These are phyloP conservation scores for Pythium scleroteichum DNA, from an alignment of 352 stramenopile genomes.

Conservation along the genomic window DNA sequence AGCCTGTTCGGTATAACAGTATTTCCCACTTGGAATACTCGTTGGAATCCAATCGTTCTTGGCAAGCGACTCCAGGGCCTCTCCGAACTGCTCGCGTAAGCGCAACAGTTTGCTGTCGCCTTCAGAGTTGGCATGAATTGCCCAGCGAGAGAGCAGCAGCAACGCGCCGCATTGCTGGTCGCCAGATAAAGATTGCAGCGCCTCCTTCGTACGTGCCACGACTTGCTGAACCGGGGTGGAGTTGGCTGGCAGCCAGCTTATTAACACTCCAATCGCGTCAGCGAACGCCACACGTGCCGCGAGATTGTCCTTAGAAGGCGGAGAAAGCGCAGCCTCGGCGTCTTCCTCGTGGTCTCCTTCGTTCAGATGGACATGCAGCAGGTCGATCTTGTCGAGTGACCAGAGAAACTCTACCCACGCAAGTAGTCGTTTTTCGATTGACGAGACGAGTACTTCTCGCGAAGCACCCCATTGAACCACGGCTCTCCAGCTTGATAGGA, in stretches of 20 bases:
- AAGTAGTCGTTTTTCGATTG: constrained; percentile 25
- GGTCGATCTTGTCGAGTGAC: constrained; percentile 35
- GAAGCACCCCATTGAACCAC: constrained; percentile 32
- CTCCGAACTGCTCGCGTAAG: constrained; percentile 32
- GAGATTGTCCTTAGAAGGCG: constrained; percentile 28
- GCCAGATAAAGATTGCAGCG: constrained; percentile 41
- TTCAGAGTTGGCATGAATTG: constrained; percentile 37
- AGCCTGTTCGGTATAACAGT: constrained; percentile 58
- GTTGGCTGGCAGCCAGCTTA: constrained; percentile 31
- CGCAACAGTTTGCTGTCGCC: constrained; percentile 14
- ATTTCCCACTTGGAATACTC: background rate
- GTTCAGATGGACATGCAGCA: constrained; percentile 15
- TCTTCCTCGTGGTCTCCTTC: background rate
- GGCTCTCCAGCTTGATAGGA: constrained; percentile 48
- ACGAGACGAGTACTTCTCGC: constrained; percentile 25
- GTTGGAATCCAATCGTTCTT: constrained; percentile 45
- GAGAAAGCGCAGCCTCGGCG: background rate
- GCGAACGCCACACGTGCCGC: constrained; percentile 51
- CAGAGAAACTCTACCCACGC: constrained; percentile 58
- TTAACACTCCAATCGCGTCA: constrained; percentile 55
- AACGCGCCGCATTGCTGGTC: constrained; percentile 65
- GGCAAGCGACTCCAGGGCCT: constrained; percentile 36
- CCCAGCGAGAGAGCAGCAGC: constrained; percentile 55
- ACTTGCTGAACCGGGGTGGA: constrained; percentile 22
- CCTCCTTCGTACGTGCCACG: constrained; percentile 29